These are phyloP conservation scores for Hura crepitans DNA, from an alignment of 441 rosid genomes.

Conservation along the genomic window DNA sequence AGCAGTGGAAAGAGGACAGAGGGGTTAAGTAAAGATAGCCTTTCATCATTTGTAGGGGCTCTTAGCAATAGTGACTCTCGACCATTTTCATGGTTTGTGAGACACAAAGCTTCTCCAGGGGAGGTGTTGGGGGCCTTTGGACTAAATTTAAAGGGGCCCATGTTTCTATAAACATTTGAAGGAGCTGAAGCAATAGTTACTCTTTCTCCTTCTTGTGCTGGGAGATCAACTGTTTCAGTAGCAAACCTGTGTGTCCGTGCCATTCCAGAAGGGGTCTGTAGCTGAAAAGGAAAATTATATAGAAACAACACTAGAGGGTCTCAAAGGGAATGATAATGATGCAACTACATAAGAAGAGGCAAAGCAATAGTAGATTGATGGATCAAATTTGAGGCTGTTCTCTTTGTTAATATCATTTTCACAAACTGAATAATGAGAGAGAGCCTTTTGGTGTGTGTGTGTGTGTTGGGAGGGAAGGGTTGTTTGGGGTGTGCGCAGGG, in stretches of 20 bases:
- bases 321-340: too few relatives aligned
- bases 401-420: neutral
- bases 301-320: neutral
- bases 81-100: constrained; percentile 78
- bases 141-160: constrained; percentile 76
- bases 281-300: constrained; percentile 37
- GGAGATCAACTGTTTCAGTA: constrained; percentile 82
- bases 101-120: constrained; percentile 86
- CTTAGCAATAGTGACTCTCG: constrained; percentile 60
- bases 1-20: constrained; percentile 58
- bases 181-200: constrained; percentile 88
- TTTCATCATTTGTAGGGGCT: constrained; percentile 71
- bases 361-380: neutral
- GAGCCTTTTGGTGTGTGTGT: too few relatives aligned
- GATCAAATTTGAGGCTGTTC: neutral
- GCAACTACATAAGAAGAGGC: neutral
- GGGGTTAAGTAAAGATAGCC: constrained; percentile 52
- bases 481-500: too few relatives aligned
- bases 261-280: constrained; percentile 77
- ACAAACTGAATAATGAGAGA: neutral
- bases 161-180: constrained; percentile 58
- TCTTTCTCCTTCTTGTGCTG: constrained; percentile 91
- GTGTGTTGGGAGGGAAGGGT: too few relatives aligned
- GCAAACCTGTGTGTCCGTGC: constrained; percentile 91
- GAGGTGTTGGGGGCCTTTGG: constrained; percentile 68